Conservation (phyloP, 176 grass and related monocot species). For the Cocos nucifera region DNA sequence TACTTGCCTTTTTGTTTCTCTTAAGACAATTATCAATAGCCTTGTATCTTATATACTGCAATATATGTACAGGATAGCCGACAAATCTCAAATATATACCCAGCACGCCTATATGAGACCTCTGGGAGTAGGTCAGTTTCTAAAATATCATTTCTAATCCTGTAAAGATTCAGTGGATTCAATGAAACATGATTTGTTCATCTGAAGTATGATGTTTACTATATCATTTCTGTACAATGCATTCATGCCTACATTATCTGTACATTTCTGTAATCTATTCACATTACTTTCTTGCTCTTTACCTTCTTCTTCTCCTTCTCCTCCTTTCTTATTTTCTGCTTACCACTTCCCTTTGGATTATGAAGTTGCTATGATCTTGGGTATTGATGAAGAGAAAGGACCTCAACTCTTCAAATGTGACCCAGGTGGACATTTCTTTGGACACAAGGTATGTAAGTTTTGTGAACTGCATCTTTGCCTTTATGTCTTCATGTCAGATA, state of each 20-base stretch:
- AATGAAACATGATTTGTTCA: too few relatives aligned
- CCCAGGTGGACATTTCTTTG: conserved; percentile 92
- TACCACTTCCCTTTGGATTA: not conserved
- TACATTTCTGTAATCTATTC: too few relatives aligned
- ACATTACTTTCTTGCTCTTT: not conserved
- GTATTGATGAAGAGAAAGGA: conserved; percentile 96
- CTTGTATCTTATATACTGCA: too few relatives aligned
- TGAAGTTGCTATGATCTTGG: conserved; percentile 84
- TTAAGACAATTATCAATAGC: too few relatives aligned
- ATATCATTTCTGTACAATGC: too few relatives aligned
- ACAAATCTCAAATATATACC: conserved; percentile 97
- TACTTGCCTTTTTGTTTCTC: too few relatives aligned
- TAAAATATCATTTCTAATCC: not conserved
- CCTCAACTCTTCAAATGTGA: conserved; percentile 97
- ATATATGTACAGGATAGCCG: conserved; percentile 61
- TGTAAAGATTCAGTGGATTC: not conserved
- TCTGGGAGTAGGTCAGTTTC: conserved; percentile 79
- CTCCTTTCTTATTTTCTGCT: not conserved
- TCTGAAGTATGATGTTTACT: too few relatives aligned
- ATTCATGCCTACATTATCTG: too few relatives aligned
- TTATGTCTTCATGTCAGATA: not conserved
- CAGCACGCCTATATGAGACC: conserved; percentile 98
- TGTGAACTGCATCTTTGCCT: not conserved
- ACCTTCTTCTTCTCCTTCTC: not conserved
- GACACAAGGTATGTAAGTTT: conserved; percentile 63